Percentiles rank a stretch among this genome's conserved stretches.
phyloP scores from a whole-genome alignment of 192 early-diverging fungal genomes.

The Mortierella alpina region DNA sequence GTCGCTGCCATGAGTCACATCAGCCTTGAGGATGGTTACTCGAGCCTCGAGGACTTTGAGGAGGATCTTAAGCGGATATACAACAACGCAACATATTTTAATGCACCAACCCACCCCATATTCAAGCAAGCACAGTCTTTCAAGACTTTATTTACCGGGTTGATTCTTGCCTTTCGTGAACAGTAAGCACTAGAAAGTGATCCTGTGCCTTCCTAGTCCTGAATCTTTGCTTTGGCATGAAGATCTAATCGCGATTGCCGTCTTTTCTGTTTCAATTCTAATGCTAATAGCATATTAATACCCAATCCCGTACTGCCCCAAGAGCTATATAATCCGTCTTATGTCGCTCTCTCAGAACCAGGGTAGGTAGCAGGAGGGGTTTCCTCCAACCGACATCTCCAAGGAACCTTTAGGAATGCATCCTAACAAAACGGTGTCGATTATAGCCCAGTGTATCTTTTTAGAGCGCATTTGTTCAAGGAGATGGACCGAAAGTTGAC shows the following conservation, averaged over 20 bases:
- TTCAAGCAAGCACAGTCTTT: constrained; percentile 41
- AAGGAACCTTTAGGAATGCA: too few relatives aligned
- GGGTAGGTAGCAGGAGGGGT: constrained; percentile 9
- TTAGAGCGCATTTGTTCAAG: constrained; percentile 11
- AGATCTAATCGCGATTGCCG: background rate
- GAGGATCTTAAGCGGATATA: constrained; percentile 58
- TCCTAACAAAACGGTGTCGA: background rate
- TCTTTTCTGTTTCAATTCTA: background rate
- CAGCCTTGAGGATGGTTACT: constrained; percentile 36
- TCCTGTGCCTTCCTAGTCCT: background rate
- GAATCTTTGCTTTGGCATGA: background rate
- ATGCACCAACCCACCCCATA: constrained; percentile 38
- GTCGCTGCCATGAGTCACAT: background rate
- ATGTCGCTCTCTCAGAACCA: constrained; percentile 12
- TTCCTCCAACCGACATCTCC: background rate
- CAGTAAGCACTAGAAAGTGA: background rate
- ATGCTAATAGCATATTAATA: background rate
- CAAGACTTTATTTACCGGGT: constrained; percentile 13
- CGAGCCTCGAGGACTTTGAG: constrained; percentile 57
- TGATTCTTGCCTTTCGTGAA: constrained; percentile 11
- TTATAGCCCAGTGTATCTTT: constrained; percentile 35
- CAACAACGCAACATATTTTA: constrained; percentile 57
- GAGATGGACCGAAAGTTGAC: constrained; percentile 50
- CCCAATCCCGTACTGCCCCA: constrained; percentile 18
- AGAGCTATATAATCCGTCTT: constrained; percentile 20